Percentiles rank a stretch among this genome's conserved stretches.
These are phyloP conservation scores for Capronia coronata DNA, from an alignment of 2,329 filamentous ascomycete species.

Conservation along the genomic window DNA sequence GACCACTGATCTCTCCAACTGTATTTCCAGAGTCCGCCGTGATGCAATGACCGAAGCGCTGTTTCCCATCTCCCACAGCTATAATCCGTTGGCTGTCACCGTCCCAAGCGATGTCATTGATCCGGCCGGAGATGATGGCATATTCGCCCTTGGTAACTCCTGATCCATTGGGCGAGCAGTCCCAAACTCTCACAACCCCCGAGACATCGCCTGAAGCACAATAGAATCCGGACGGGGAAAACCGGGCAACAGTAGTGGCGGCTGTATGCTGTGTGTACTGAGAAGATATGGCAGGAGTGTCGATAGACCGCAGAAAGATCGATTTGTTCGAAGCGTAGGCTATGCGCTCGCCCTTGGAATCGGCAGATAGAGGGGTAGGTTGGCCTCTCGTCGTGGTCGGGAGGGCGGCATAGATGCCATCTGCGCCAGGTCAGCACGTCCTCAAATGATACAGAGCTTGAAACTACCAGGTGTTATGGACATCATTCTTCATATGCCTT, in stretches of 20 bases:
- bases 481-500: slow-evolving; percentile 31
- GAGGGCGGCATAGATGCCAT: slow-evolving; percentile 73
- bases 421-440: slow-evolving; percentile 36
- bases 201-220: slow-evolving; percentile 84
- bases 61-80: slow-evolving; percentile 89
- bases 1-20: slow-evolving; percentile 87
- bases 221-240: slow-evolving; percentile 91
- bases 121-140: slow-evolving; percentile 83
- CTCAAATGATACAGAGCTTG: not conserved
- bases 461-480: slow-evolving; percentile 41
- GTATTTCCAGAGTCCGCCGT: slow-evolving; percentile 94
- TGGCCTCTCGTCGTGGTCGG: slow-evolving; percentile 79
- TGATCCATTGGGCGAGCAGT: slow-evolving; percentile 67
- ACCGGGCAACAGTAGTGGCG: slow-evolving; percentile 83
- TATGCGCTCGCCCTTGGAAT: slow-evolving; percentile 83
- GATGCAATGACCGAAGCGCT: slow-evolving; percentile 88
- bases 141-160: slow-evolving; percentile 84
- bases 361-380: slow-evolving; percentile 79
- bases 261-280: slow-evolving; percentile 91
- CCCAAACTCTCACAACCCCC: slow-evolving; percentile 86
- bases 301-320: slow-evolving; percentile 90
- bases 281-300: slow-evolving; percentile 73
- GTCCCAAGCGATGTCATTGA: slow-evolving; percentile 97
- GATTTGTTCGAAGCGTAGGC: slow-evolving; percentile 95
- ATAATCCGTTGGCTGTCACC: slow-evolving; percentile 95